These are phyloP conservation scores for Claviceps lovelessii DNA, from an alignment of 2,329 filamentous ascomycete genomes.

Conservation along the genomic window DNA sequence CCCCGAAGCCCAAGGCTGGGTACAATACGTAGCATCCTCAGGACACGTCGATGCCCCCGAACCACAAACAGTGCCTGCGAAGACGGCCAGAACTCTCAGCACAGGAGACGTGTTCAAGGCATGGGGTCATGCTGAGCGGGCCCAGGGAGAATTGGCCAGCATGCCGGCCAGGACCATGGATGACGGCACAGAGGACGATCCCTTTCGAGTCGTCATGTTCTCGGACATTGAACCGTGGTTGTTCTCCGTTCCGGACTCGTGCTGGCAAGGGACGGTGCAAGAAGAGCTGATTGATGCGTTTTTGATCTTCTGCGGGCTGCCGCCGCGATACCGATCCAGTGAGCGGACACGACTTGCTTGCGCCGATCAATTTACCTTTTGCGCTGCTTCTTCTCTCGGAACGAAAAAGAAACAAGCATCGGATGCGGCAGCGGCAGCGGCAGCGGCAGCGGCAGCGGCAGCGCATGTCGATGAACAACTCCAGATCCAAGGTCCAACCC, in stretches of 20 bases:
- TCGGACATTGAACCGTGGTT: conserved; percentile 58
- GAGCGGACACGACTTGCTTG: conserved; percentile 17
- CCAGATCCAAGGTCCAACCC: conserved; percentile 9
- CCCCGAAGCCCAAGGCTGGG: conserved; percentile 55
- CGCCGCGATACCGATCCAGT: conserved; percentile 27
- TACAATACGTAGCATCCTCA: conserved; percentile 26
- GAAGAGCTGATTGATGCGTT: conserved; percentile 53
- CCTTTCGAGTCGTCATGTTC: conserved; percentile 68
- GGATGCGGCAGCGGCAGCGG: neutral
- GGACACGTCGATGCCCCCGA: conserved; percentile 28
- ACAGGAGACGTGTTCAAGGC: conserved; percentile 34
- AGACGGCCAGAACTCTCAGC: conserved; percentile 1
- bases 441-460: neutral
- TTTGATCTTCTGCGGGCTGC: conserved; percentile 51
- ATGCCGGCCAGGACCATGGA: conserved; percentile 63
- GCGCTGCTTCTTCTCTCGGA: neutral
- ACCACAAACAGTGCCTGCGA: conserved; percentile 8
- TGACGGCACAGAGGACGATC: conserved; percentile 62
- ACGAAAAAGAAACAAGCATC: neutral
- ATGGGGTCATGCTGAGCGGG: conserved; percentile 42
- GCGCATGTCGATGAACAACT: conserved; percentile 4
- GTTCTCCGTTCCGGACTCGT: conserved; percentile 29
- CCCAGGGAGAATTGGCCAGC: conserved; percentile 30
- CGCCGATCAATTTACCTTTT: conserved; percentile 17
- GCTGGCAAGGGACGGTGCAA: conserved; percentile 19